Conservation (phyloP, 177 flowering plant genomes). For the Vitis hybrid region DNA sequence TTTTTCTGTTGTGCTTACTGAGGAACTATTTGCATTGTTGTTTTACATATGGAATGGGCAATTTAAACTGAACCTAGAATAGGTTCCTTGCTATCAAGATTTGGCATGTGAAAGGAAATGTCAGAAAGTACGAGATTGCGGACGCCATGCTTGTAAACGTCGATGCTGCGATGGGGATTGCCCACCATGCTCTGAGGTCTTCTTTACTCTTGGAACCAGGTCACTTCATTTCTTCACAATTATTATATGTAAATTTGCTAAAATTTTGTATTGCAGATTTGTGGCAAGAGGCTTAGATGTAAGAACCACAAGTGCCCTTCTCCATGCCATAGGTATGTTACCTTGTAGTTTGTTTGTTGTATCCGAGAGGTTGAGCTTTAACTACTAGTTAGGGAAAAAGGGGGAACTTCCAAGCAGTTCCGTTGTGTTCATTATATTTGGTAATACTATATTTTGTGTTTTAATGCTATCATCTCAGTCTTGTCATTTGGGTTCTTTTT, state of each 20-base stretch:
- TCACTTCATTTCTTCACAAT: neutral
- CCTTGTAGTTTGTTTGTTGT: neutral
- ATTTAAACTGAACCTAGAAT: slow-evolving; percentile 36
- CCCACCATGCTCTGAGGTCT: slow-evolving; percentile 93
- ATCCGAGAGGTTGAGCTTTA: neutral
- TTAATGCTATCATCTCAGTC: no score
- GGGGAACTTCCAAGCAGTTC: no score
- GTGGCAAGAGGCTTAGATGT: slow-evolving; percentile 84
- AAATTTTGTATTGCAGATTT: slow-evolving; percentile 46
- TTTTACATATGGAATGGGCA: neutral
- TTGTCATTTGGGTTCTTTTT: no score
- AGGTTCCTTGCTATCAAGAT: slow-evolving; percentile 97
- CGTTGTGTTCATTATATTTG: no score
- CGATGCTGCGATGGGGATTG: slow-evolving; percentile 97
- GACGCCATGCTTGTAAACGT: slow-evolving; percentile 91
- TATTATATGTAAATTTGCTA: neutral
- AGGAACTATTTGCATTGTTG: neutral
- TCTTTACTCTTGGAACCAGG: slow-evolving; percentile 9
- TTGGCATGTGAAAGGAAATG: slow-evolving; percentile 90
- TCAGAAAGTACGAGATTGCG: slow-evolving; percentile 74
- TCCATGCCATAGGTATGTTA: slow-evolving; percentile 78
- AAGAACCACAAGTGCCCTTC: slow-evolving; percentile 92
- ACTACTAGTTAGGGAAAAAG: neutral
- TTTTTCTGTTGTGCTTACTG: neutral
- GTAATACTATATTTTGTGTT: no score